Base-by-base conservation (phyloP, 192 early-diverging fungal species). In the Coemansia sp. region DNA sequence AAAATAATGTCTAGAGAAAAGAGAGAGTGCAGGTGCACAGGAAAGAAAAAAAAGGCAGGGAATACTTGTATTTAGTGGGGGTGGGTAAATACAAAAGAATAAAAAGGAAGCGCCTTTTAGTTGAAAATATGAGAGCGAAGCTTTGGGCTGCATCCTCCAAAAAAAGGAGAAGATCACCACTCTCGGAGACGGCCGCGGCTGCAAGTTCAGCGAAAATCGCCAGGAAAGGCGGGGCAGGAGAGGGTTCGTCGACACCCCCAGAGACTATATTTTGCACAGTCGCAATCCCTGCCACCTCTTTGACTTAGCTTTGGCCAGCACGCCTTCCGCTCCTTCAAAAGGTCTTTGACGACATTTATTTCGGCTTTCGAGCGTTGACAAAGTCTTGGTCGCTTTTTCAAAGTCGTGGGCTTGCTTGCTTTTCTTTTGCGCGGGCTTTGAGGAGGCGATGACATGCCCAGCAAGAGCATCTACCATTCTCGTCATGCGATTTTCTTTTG, bases 1-100 rank as follows among this genome's bases (percentile, higher is more conserved):
- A 65, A 48, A 60, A 56, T 46, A 33, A 37, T 48, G 34, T 22
- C 22, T 36, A 38, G 55, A 44, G 44, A 15, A 53, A 56, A 58
- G 62, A 58, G 26, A 60, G 35, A 24, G 34, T 52, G 32, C 8
- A 56, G 55, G 12, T 42, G 10, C 27, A 43, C 24, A 9, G 22
- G 14, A 24, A 33, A 50, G 22, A 53, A 37, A 53, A 53, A 17
- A 41, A 18, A n/a, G 8, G 19, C 18, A 9, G 18, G 19, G 17
- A 8, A 18, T 18, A 8, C 18, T 43, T 40, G 17, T 40, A 40
- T 5, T 40, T 12, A 40, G 39, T n/a, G 39, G n/a, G 39, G n/a
- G 39, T 12, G 15, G n/a, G 29, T 4, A 32, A 29, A 22, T 18
- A 32, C 11, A 58, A 37, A 40, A 63, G 42, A 19, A 27, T 50